phyloP scores from a whole-genome alignment of 2,329 filamentous ascomycete genomes.

The Aspergillus sp. region DNA sequence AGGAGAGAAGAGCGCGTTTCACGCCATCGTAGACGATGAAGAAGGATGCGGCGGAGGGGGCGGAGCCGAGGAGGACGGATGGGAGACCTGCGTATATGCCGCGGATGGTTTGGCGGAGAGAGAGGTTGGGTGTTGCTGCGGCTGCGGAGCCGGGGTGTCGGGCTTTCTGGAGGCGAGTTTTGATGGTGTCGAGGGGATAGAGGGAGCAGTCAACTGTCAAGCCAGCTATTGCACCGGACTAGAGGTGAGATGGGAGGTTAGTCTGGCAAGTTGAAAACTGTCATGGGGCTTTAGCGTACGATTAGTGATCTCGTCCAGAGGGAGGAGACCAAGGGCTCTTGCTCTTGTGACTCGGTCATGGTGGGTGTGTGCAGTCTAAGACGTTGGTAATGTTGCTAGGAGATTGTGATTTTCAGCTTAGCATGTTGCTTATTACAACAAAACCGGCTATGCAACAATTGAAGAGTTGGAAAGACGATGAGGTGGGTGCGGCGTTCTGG shows the following conservation, averaged over 20 bases:
- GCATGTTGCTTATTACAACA: background rate
- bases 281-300: constrained; percentile 28
- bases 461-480: background rate
- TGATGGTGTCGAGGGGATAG: constrained; percentile 97
- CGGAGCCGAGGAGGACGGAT: constrained; percentile 85
- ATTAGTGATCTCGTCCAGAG: constrained; percentile 50
- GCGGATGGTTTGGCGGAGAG: constrained; percentile 81
- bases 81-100: constrained; percentile 94
- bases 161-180: constrained; percentile 82
- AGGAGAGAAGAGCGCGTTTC: constrained; percentile 59
- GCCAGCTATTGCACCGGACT: constrained; percentile 88
- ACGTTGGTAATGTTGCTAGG: background rate
- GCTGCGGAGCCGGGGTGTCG: constrained; percentile 66
- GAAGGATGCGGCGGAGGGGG: constrained; percentile 93
- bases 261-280: background rate
- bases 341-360: constrained; percentile 36
- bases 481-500: background rate
- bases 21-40: constrained; percentile 90
- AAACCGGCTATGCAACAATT: background rate
- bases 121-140: constrained; percentile 60
- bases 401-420: background rate
- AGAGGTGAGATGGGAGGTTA: constrained; percentile 4
- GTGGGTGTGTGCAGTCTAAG: background rate
- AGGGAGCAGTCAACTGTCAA: constrained; percentile 96
- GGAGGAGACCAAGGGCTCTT: constrained; percentile 44